These are phyloP conservation scores for Xylaria multiplex DNA, from an alignment of 2,329 filamentous ascomycete genomes.

Conservation along the genomic window DNA sequence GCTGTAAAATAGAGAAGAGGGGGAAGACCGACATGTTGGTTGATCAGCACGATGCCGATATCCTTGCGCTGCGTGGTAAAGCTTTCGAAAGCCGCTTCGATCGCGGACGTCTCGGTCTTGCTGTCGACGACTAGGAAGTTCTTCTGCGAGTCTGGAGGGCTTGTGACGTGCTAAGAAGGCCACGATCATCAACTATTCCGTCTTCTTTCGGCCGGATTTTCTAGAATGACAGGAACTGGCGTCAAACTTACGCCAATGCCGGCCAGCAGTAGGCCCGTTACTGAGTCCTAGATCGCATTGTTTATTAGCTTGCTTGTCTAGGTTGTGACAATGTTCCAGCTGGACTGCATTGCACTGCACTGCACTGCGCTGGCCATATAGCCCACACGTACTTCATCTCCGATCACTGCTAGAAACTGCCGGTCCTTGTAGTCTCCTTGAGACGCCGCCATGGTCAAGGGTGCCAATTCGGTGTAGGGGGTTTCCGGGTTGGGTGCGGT, in stretches of 20 bases:
- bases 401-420: conserved; percentile 96
- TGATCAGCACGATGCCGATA: conserved; percentile 95
- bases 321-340: too few species aligned
- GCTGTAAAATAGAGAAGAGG: neutral
- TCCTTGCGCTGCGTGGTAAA: conserved; percentile 94
- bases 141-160: conserved; percentile 88
- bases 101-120: conserved; percentile 89
- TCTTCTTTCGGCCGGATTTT: neutral
- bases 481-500: conserved; percentile 14
- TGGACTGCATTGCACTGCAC: neutral
- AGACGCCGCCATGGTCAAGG: conserved; percentile 55
- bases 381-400: conserved; percentile 78
- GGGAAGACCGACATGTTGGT: conserved; percentile 81
- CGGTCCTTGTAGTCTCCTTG: conserved; percentile 79
- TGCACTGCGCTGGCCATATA: neutral
- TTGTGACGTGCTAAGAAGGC: conserved; percentile 80
- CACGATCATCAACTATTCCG: neutral
- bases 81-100: conserved; percentile 88
- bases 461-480: neutral
- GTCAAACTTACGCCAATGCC: conserved; percentile 79
- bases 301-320: conserved; percentile 18
- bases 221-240: neutral
- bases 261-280: conserved; percentile 93
- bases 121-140: conserved; percentile 97
- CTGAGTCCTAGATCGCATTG: conserved; percentile 77